A percentile compares a stretch with the other conserved stretches of the same genome.
These are phyloP conservation scores for Talaromyces nanjingensis DNA, from an alignment of 495 filamentous ascomycete species.

Conservation along the genomic window DNA sequence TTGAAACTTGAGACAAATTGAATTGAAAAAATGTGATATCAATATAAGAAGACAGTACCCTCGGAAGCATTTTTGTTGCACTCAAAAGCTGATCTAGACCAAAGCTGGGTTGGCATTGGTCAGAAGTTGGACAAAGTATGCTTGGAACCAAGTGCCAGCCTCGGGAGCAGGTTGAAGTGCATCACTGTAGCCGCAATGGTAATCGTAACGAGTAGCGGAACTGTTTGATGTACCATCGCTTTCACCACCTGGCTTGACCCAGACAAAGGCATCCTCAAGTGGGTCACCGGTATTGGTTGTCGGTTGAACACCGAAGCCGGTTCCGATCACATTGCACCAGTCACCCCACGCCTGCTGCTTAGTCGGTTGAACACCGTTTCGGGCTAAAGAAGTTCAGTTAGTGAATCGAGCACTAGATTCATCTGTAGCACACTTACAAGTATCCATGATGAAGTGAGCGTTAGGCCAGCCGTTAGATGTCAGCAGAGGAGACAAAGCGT, in stretches of 20 bases:
- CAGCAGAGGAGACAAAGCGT: constrained; percentile 57
- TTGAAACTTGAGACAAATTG: neutral
- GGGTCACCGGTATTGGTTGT: constrained; percentile 54
- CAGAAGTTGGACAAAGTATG: constrained; percentile 65
- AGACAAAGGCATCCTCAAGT: constrained; percentile 71
- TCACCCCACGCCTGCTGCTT: constrained; percentile 63
- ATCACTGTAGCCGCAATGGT: constrained; percentile 59
- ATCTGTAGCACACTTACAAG: constrained; percentile 19
- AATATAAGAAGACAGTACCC: neutral
- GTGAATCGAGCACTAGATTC: neutral
- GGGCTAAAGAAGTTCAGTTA: constrained; percentile 23
- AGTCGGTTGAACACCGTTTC: constrained; percentile 62
- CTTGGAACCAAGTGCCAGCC: constrained; percentile 74
- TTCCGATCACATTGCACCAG: constrained; percentile 77
- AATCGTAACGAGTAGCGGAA: constrained; percentile 59
- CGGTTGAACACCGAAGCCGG: constrained; percentile 62
- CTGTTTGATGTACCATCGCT: constrained; percentile 67
- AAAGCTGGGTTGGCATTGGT: constrained; percentile 56
- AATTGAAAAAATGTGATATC: neutral
- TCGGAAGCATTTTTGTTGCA: neutral
- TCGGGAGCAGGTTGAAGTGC: constrained; percentile 63
- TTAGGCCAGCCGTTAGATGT: constrained; percentile 51
- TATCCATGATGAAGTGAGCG: constrained; percentile 68
- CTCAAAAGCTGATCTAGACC: neutral
- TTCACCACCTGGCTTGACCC: constrained; percentile 81